These are phyloP conservation scores for Tubosaeta sp. DNA, from an alignment of 768 basidiomycete species.

Conservation along the genomic window DNA sequence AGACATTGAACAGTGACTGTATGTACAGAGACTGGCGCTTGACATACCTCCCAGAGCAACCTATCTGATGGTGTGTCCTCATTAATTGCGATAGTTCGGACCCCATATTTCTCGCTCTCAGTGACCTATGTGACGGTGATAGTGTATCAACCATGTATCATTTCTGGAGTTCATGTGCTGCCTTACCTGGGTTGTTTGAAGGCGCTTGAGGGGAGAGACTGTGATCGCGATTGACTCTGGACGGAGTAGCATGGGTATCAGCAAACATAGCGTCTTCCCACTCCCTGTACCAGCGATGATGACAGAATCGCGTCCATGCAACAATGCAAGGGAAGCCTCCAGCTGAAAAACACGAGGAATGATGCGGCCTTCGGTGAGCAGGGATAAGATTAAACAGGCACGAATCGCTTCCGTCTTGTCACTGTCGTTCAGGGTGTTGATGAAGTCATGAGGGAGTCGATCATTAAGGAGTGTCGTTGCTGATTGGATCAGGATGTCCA, in stretches of 20 bases:
- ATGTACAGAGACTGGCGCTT: background rate
- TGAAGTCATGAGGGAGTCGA: too few species aligned
- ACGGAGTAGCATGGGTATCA: background rate
- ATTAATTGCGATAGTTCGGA: constrained; percentile 5
- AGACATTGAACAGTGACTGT: too few species aligned
- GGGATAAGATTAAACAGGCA: background rate
- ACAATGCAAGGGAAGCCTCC: background rate
- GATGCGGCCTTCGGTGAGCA: background rate
- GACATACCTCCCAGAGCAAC: background rate
- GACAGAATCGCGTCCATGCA: background rate
- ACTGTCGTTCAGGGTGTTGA: too few species aligned
- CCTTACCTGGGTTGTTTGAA: constrained; percentile 6
- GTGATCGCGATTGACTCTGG: background rate
- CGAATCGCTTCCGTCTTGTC: background rate
- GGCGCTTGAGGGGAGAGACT: constrained; percentile 1
- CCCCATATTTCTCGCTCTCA: background rate
- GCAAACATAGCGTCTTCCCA: background rate
- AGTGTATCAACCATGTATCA: too few species aligned
- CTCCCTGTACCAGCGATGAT: background rate
- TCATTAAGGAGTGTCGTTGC: too few species aligned
- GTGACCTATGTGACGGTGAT: background rate
- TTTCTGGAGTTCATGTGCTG: background rate
- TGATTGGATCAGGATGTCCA: too few species aligned
- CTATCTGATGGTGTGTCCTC: constrained; percentile 2
- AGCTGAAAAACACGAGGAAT: background rate